phyloP scores from a whole-genome alignment of 345 rosid genomes.

The Moricandia arvensis region DNA sequence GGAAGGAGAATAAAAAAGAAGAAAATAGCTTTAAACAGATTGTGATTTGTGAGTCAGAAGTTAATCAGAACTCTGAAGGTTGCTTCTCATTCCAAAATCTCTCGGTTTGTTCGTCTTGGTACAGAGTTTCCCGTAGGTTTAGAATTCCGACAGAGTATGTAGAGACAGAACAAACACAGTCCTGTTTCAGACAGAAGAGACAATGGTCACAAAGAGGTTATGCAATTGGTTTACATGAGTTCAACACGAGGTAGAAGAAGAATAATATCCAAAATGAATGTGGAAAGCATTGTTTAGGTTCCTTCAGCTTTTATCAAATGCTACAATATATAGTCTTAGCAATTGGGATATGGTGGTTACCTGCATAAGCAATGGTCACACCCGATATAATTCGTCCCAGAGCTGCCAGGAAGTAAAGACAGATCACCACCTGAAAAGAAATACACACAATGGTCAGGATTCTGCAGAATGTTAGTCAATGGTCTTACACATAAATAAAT shows the following conservation, averaged over 20 bases:
- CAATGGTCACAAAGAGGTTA: not conserved
- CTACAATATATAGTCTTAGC: not conserved
- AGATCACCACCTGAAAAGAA: slow-evolving; percentile 62
- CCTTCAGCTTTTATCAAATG: not conserved
- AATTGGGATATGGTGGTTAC: slow-evolving; percentile 32
- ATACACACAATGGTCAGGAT: not conserved
- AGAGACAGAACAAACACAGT: slow-evolving; percentile 74
- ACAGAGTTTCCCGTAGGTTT: slow-evolving; percentile 38
- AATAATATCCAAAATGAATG: not conserved
- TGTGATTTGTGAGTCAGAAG: not conserved
- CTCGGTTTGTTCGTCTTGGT: slow-evolving; percentile 40
- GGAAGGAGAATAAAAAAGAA: not conserved
- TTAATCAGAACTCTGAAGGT: not conserved
- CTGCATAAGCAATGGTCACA: slow-evolving; percentile 84
- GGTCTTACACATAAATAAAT: not conserved
- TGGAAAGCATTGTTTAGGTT: not conserved
- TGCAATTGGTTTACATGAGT: not conserved
- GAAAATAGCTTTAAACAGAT: not conserved
- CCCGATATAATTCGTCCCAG: slow-evolving; percentile 82
- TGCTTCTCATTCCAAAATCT: slow-evolving; percentile 23
- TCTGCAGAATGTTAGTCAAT: not conserved
- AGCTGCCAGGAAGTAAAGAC: slow-evolving; percentile 65
- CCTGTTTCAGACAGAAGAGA: slow-evolving; percentile 45
- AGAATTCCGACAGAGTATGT: slow-evolving; percentile 55
- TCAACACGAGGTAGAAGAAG: not conserved